phyloP scores from a whole-genome alignment of 441 rosid species.

The Raphanus hybrid region DNA sequence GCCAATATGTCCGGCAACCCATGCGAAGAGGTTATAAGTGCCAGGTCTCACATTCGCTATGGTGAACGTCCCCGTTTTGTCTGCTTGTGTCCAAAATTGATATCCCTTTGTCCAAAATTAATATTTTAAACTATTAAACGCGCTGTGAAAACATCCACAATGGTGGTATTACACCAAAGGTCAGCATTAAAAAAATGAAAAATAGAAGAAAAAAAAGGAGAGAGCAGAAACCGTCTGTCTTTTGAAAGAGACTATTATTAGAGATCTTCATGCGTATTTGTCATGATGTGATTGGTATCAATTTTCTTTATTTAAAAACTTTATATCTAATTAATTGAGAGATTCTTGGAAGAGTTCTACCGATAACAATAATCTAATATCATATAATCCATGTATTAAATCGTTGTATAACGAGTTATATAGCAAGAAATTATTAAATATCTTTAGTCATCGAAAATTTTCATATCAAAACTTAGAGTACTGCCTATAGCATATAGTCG shows the following conservation, averaged over 20 bases:
- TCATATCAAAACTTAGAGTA: background rate
- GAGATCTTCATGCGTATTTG: too few relatives aligned
- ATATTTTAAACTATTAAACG: background rate
- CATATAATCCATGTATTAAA: background rate
- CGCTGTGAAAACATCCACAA: background rate
- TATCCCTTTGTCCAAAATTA: constrained; percentile 53
- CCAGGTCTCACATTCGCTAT: constrained; percentile 63
- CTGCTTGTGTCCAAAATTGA: constrained; percentile 70
- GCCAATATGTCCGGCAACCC: constrained; percentile 68
- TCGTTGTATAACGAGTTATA: background rate
- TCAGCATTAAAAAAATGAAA: too few relatives aligned
- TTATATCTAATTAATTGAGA: too few relatives aligned
- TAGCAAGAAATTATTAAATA: background rate
- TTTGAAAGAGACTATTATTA: too few relatives aligned
- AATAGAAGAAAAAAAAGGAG: too few relatives aligned
- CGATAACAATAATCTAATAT: background rate
- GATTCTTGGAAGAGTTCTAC: too few relatives aligned
- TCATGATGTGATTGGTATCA: too few relatives aligned
- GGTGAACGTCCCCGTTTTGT: constrained; percentile 47
- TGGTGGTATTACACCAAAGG: too few relatives aligned
- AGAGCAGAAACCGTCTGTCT: too few relatives aligned
- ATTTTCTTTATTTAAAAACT: background rate
- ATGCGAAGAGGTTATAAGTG: constrained; percentile 58
- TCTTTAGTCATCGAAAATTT: background rate
- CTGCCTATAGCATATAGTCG: background rate